These are phyloP conservation scores for Parachaetomium inaequale DNA, from an alignment of 495 filamentous ascomycete species.

Conservation along the genomic window DNA sequence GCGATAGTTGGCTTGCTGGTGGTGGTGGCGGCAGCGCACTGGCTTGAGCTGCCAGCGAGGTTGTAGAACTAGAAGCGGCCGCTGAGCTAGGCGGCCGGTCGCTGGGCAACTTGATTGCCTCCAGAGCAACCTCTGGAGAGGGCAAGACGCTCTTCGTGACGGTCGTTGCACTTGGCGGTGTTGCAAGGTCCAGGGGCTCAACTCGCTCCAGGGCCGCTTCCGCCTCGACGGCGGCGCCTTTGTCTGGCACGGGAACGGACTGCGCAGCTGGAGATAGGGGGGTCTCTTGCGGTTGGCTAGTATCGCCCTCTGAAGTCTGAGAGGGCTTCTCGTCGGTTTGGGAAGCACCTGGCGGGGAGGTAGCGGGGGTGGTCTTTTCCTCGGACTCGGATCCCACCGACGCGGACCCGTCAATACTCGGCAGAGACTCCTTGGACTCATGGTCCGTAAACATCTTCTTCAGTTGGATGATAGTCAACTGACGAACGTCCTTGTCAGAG, in stretches of 20 bases:
- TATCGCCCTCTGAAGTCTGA: conserved; percentile 22
- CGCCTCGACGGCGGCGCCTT: conserved; percentile 18
- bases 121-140: conserved; percentile 11
- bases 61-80: not conserved
- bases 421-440: conserved; percentile 66
- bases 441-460: conserved; percentile 95
- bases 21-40: not conserved
- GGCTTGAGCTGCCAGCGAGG: not conserved
- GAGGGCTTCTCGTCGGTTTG: conserved; percentile 32
- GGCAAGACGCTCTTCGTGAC: conserved; percentile 15
- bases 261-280: conserved; percentile 28
- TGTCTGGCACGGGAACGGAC: conserved; percentile 18
- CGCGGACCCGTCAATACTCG: conserved; percentile 57
- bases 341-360: conserved; percentile 27
- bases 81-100: conserved; percentile 11
- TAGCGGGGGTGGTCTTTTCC: conserved; percentile 40
- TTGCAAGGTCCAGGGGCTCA: conserved; percentile 69
- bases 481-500: conserved; percentile 94
- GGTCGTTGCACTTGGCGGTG: conserved; percentile 40
- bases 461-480: conserved; percentile 84
- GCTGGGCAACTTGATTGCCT: conserved; percentile 12
- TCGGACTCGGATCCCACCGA: conserved; percentile 39
- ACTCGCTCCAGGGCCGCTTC: conserved; percentile 50
- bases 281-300: conserved; percentile 16
- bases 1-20: conserved; percentile 25